phyloP scores from a whole-genome alignment of 1,284 basidiomycete species.

The Puccinia polysora region DNA sequence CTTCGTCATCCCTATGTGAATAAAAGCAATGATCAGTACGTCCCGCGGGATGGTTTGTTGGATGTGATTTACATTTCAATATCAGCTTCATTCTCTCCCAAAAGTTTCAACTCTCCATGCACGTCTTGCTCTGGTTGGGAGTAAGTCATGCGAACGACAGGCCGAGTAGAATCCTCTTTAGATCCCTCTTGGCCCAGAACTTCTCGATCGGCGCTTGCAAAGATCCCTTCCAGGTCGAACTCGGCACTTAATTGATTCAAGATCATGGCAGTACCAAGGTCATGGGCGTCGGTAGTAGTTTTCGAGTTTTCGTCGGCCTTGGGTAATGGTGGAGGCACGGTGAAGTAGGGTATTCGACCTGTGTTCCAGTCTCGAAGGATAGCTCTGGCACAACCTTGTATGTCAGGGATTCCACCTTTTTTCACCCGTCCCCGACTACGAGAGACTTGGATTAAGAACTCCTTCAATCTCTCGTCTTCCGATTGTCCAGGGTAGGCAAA shows the following conservation, averaged over 20 bases:
- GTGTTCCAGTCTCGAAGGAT: conserved; percentile 94
- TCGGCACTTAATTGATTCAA: conserved; percentile 64
- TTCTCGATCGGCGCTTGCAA: conserved; percentile 68
- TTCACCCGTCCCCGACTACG: conserved; percentile 76
- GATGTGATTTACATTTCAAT: conserved; percentile 44
- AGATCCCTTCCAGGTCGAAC: conserved; percentile 69
- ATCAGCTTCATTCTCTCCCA: conserved; percentile 32
- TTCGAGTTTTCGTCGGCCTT: conserved; percentile 48
- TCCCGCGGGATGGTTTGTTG: no score
- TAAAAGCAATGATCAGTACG: no score
- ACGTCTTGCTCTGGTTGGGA: conserved; percentile 45
- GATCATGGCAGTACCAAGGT: conserved; percentile 69
- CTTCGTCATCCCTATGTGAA: neutral
- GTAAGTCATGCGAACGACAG: conserved; percentile 45
- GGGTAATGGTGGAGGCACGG: conserved; percentile 70
- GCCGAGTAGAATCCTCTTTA: conserved; percentile 58
- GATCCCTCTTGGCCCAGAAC: conserved; percentile 59
- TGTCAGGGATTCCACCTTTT: conserved; percentile 88
- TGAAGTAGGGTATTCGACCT: conserved; percentile 87
- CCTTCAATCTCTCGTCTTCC: conserved; percentile 61
- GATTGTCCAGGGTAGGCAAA: conserved; percentile 54
- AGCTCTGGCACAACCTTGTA: conserved; percentile 73
- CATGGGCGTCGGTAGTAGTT: conserved; percentile 63
- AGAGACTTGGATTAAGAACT: conserved; percentile 87
- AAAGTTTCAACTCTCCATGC: conserved; percentile 27